A percentile compares a stretch with the other conserved stretches of the same genome.
Evolutionary conservation across 352 stramenopile genomes (phyloP).

Genomic region (Pythium utonaiense): DNA sequence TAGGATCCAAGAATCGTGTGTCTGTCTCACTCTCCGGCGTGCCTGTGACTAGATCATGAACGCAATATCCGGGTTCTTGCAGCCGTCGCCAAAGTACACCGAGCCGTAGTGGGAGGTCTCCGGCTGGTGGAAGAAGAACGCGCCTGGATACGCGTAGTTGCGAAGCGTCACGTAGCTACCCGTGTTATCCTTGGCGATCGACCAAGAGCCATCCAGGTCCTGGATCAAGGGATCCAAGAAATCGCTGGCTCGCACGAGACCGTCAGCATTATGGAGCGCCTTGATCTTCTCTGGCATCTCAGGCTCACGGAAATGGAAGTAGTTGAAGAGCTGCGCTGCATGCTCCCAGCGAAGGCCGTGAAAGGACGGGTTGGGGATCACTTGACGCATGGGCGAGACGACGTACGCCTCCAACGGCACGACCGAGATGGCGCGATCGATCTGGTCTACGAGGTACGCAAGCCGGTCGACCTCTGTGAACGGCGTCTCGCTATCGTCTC

Average conservation of each 20-base stretch:
- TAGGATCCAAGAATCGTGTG: background rate
- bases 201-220: conserved; percentile 66
- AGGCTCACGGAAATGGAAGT: conserved; percentile 71
- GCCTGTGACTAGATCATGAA: conserved; percentile 54
- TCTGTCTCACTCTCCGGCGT: background rate
- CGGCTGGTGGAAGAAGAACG: conserved; percentile 63
- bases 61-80: conserved; percentile 67
- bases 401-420: conserved; percentile 65
- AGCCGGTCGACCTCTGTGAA: conserved; percentile 78
- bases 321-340: conserved; percentile 60
- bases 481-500: conserved; percentile 37
- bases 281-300: conserved; percentile 57
- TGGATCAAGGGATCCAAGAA: conserved; percentile 68
- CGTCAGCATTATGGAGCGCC: conserved; percentile 47
- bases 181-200: conserved; percentile 62
- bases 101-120: conserved; percentile 47
- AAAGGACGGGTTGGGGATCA: conserved; percentile 66
- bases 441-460: conserved; percentile 58
- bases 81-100: conserved; percentile 78
- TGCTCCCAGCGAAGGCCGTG: conserved; percentile 66
- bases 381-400: conserved; percentile 63
- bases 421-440: conserved; percentile 55
- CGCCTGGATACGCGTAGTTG: conserved; percentile 60
- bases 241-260: conserved; percentile 58
- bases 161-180: conserved; percentile 53